Base-by-base conservation (phyloP, 1,284 basidiomycete species). In the Apiotrichum montevideense region DNA sequence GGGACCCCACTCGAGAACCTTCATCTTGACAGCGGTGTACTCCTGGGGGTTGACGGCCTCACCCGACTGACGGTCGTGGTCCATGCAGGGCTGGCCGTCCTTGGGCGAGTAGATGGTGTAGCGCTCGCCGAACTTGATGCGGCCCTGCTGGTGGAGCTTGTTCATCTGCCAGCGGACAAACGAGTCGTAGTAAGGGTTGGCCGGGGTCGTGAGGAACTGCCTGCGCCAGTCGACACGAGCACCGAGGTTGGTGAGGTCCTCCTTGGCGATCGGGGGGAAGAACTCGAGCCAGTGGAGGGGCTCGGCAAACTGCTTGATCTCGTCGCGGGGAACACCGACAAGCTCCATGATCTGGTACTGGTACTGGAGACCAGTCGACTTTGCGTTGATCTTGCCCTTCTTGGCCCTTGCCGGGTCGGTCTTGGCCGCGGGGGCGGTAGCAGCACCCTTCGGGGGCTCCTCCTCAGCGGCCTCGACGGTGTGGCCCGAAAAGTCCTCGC, bases 41-140 rank as follows among this genome's bases (percentile, higher is more conserved):
- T 98, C 95, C 71, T 96, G 93, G 6, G 96, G 95, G 14, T 91
- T 91, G 56, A 96, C 80, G 53, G 88, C 94, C 78, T 99, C 96
- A 49, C 96, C 96, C 63, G 92, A 91, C 56, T 86, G 84, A 62
- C 96, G 89, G 76, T 99, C 96, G 80, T 99, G 96, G 79, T 99
- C 96, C 96, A 99, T 98, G 75, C 96, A 98, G 1, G 96, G 95
- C 74, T 98, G 96, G 8, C 92, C 93, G 70, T 99, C 96, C 77
- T 98, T 98, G n/a, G 92, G 92, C 66, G 90, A 95, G 81, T 96
- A 98, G 73, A 99, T 92, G 43, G 96, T 99, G 78, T 98, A 96
- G 46, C 96, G 87, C 79, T 98, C 90, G 52, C 96, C 96, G 71
- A 98, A 99, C 79, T 96, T 95, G 81, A 97, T 90, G 77, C 92